Base-by-base conservation (phyloP, 805 yeast genomes). In the Yamadazyma phyllophila region DNA sequence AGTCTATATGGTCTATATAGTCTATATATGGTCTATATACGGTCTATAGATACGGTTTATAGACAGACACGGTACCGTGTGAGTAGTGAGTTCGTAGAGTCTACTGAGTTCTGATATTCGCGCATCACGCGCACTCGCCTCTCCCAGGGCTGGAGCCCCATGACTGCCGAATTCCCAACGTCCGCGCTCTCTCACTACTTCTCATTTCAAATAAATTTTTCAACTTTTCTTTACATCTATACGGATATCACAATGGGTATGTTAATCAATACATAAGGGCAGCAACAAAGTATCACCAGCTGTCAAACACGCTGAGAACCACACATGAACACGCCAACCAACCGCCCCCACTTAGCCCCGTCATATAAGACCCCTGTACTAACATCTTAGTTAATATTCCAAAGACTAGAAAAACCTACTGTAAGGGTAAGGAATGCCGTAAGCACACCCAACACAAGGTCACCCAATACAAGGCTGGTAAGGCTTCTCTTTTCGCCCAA, bases 401-500 rank as follows among this genome's bases (percentile, higher is more conserved):
- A 82, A 94, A 94, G 88, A 91, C 97, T 80, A 91, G 98, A 88
- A 90, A 87, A 82, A 94, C 99, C 77, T 94, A 87, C 90, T 94
- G 99, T 83, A 92, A 91, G 82, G 97, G 97, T 82, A 94, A 88
- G 83, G 83, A 82, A 74, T 94, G 99, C 85, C 88, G 96, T 73
- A 89, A 90, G 81, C 99, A 94, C 94, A 92, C 98, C 71, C 97
- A 90, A 81, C 99, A 94, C 96, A 94, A 92, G 85, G 99, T 94
- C 73, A 92, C 99, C 78, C 99, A 94, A 83, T 94, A 94, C 95
- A 94, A 94, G 80, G 96, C 98, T 74, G 99, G 99, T 81, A 94
- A 94, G 83, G 98, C 99, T 75, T 92, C 98, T 60, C 85, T 91
- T 69, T 90, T 83, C 73, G 97, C 98, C 66, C 98, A 94, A 82